Evolutionary conservation across 805 yeast genomes (phyloP).

Genomic region (Kodamaea neixiangensis): DNA sequence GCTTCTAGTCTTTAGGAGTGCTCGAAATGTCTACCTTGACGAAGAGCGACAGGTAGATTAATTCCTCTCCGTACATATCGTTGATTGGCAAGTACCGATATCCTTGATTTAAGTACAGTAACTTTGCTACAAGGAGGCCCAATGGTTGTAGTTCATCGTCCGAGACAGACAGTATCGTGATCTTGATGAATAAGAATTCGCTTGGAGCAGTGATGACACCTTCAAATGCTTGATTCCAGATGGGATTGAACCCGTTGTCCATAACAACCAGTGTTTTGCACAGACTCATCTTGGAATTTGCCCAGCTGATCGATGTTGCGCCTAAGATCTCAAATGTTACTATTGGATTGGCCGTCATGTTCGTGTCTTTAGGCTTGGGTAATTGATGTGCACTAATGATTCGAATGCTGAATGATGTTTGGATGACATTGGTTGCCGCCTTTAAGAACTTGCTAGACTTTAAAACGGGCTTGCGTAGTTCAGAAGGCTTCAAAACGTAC

Average conservation of each 20-base stretch:
- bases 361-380: conserved; percentile 64
- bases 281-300: conserved; percentile 13
- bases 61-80: conserved; percentile 79
- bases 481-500: conserved; percentile 72
- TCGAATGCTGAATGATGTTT: conserved; percentile 7
- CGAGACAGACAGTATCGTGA: conserved; percentile 23
- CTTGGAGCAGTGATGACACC: conserved; percentile 41
- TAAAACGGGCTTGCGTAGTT: conserved; percentile 38
- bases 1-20: neutral
- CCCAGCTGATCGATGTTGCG: conserved; percentile 29
- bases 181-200: conserved; percentile 57
- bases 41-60: conserved; percentile 52
- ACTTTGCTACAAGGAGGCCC: conserved; percentile 63
- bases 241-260: conserved; percentile 85
- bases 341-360: conserved; percentile 55
- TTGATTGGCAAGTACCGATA: conserved; percentile 79
- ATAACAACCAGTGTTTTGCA: conserved; percentile 31
- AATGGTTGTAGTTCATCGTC: conserved; percentile 28
- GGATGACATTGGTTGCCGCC: neutral
- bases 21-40: conserved; percentile 27
- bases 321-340: conserved; percentile 64
- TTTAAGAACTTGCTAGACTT: conserved; percentile 15
- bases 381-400: conserved; percentile 82
- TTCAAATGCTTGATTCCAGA: conserved; percentile 65
- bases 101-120: conserved; percentile 70